Percentiles rank a stretch among this genome's conserved stretches.
Conservation (phyloP, 163 green algal genomes). For the Chlamydomonas reinhardtii region DNA sequence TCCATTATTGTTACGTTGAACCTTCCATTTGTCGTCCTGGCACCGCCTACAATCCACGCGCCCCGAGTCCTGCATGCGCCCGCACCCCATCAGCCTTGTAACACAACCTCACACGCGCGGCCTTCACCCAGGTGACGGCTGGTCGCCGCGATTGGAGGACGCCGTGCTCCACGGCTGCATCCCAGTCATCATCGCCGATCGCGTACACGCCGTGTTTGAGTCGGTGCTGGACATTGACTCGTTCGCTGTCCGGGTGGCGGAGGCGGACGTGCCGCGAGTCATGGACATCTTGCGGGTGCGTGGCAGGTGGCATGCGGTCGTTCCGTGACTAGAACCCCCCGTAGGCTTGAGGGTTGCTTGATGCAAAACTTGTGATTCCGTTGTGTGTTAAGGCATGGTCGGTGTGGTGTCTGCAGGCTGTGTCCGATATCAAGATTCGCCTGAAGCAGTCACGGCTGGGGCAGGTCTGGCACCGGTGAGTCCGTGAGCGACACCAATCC, state of each 20-base stretch:
- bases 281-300: background rate
- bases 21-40: no score
- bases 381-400: no score
- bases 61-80: no score
- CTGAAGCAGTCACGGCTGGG: slow-evolving; percentile 53
- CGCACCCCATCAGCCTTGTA: no score
- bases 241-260: background rate
- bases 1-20: no score
- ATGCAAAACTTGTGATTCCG: no score
- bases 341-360: no score
- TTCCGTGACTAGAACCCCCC: no score
- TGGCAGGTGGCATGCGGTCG: background rate
- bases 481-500: no score
- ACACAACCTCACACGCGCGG: no score
- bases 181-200: background rate
- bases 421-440: slow-evolving; percentile 36
- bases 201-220: background rate
- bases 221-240: background rate
- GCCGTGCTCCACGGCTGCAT: slow-evolving; percentile 2
- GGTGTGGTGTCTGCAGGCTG: background rate
- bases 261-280: background rate
- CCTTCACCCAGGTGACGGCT: slow-evolving; percentile 1
- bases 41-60: no score
- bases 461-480: slow-evolving; percentile 47
- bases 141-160: background rate